Evolutionary conservation across 2,329 filamentous ascomycete genomes (phyloP), one percentile per base, ranked within the genome.

Genomic region (Alternaria brassicae): DNA sequence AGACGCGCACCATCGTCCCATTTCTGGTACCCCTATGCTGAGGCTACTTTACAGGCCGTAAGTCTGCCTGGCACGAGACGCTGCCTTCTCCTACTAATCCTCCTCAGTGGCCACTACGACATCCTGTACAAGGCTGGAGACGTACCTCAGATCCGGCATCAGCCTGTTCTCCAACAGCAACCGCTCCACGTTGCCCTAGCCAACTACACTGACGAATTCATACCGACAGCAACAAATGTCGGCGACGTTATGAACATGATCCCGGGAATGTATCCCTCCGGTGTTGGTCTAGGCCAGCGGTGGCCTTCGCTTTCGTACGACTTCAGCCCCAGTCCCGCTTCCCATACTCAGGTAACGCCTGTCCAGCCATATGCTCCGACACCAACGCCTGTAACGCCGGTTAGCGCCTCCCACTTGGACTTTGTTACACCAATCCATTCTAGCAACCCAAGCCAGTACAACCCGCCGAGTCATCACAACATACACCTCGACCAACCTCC

Each of bases 31-130:
- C 83, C 72, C 93, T 81, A 85, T 88, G 81, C 75, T 96, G 82
- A 81, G 85, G 63, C 78, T 90, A n/a, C 81, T 90, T 23, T 90
- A 90, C 71, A 81, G 88, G 71, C 88, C 88, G 86, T 89, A 75
- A 80, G 86, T 67, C 23, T 25, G 32, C 45, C n/a, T 21, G 13
- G 17, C 21, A 25, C 39, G 15, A 17, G 15, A 9, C 27, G 8
- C 12, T 36, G 21, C 3, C 30, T 19, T 17, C 62, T 4, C 32
- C 21, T 42, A 54, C 58, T 65, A 23, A 61, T 54, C 74, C 60
- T 23, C 41, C 19, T n/a, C 65, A 89, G 86, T 40, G 92, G 92
- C 60, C 95, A 98, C 79, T 99, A 98, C 78, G 95, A 98, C 77
- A 89, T 99, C 61, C 84, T 98, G 32, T 99, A 99, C 82, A 89